These are phyloP conservation scores for Rosa chinensis DNA, from an alignment of 306 rosid species.

Conservation along the genomic window DNA sequence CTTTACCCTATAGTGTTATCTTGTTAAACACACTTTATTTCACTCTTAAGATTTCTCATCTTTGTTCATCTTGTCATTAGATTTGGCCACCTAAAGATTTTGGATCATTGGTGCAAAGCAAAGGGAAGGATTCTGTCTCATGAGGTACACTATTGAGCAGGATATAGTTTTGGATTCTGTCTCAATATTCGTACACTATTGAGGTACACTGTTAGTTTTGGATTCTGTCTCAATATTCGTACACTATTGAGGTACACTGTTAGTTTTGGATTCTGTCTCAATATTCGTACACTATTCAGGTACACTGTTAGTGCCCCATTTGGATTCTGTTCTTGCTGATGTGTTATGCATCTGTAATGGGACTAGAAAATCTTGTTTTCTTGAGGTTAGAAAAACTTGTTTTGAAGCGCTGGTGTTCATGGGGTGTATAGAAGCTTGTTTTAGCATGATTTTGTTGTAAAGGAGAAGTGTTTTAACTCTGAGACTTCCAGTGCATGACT, in stretches of 20 bases:
- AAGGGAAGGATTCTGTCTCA: conserved; percentile 28
- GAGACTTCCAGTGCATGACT: neutral
- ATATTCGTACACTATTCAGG: no score
- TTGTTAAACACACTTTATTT: neutral
- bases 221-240: no score
- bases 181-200: no score
- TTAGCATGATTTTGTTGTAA: neutral
- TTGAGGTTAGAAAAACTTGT: neutral
- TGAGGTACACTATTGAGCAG: conserved; percentile 32
- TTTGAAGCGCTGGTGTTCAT: neutral
- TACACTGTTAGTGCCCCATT: neutral
- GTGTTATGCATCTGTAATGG: conserved; percentile 1
- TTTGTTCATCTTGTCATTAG: conserved; percentile 35
- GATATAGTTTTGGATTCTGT: no score
- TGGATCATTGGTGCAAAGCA: conserved; percentile 52
- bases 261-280: no score
- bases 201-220: no score
- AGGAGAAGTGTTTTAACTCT: neutral
- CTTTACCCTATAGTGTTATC: neutral
- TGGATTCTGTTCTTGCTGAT: neutral
- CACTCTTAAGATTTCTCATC: neutral
- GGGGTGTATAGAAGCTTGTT: neutral
- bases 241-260: no score
- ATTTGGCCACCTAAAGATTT: conserved; percentile 55
- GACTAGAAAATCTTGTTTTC: neutral